Evolutionary conservation across 768 basidiomycete genomes (phyloP).

Genomic region (Suillus americanus): DNA sequence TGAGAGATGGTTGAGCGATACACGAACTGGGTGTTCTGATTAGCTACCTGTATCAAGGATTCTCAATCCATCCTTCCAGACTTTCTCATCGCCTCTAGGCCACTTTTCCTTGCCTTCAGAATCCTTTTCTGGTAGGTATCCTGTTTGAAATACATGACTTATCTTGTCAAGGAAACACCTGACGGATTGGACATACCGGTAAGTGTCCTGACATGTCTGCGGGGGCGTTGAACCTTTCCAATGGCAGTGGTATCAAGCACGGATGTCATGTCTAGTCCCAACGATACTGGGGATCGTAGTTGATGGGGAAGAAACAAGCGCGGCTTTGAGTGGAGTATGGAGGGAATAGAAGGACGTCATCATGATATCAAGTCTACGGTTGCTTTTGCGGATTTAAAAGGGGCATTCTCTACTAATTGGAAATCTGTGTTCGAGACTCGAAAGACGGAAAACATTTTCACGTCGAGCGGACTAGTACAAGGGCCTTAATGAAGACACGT

Average conservation of each 20-base stretch:
- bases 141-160: slow-evolving; percentile 37
- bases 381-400: neutral
- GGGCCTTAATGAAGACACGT: too few species aligned
- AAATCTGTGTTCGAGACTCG: too few species aligned
- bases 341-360: neutral
- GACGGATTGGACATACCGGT: slow-evolving; percentile 43
- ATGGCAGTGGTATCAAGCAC: slow-evolving; percentile 64
- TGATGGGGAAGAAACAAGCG: neutral
- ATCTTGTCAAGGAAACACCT: neutral
- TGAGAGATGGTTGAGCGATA: neutral
- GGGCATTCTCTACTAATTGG: neutral
- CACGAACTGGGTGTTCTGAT: neutral
- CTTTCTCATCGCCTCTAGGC: slow-evolving; percentile 77
- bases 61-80: slow-evolving; percentile 67
- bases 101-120: slow-evolving; percentile 79
- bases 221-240: slow-evolving; percentile 51
- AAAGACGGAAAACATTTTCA: neutral
- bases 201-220: slow-evolving; percentile 68
- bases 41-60: slow-evolving; percentile 53
- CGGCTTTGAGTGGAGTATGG: neutral
- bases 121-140: slow-evolving; percentile 78
- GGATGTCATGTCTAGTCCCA: slow-evolving; percentile 50
- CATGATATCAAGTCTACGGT: neutral
- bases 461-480: neutral
- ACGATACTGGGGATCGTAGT: neutral